A percentile compares a stretch with the other conserved stretches of the same genome.
Conservation (phyloP, 148 eudicot genomes). For the Cornus controversa region DNA sequence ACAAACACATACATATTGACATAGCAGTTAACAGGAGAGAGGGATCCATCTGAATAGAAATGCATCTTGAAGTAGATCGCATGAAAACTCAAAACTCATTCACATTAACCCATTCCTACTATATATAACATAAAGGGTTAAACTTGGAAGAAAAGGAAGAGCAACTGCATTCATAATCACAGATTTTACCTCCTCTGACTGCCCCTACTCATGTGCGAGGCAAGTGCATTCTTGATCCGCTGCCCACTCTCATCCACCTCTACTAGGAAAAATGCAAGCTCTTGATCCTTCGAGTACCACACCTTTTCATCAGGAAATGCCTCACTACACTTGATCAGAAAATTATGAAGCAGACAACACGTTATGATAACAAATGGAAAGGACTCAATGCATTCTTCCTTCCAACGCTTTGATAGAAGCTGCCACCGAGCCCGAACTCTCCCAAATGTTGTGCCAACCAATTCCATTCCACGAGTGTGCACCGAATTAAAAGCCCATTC, state of each 20-base stretch:
- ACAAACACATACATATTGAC: not conserved
- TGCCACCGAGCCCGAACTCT: constrained; percentile 67
- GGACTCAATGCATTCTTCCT: constrained; percentile 70
- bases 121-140: not conserved
- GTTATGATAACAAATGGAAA: constrained; percentile 69
- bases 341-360: constrained; percentile 82
- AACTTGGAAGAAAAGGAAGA: not conserved
- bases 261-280: constrained; percentile 41
- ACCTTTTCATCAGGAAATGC: constrained; percentile 43
- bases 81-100: not conserved
- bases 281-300: constrained; percentile 26
- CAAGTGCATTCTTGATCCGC: constrained; percentile 63
- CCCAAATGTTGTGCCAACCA: constrained; percentile 55
- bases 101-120: constrained; percentile 1
- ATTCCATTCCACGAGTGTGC: constrained; percentile 46
- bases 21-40: too few species aligned
- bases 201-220: constrained; percentile 62
- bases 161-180: not conserved
- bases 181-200: constrained; percentile 41
- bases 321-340: constrained; percentile 77
- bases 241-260: constrained; percentile 52
- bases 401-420: constrained; percentile 61
- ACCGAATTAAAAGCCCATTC: constrained; percentile 63
- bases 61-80: not conserved
- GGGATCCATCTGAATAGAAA: too few species aligned